A percentile compares a stretch with the other conserved stretches of the same genome.
phyloP scores from a whole-genome alignment of 2,329 filamentous ascomycete species.

The Acrocalymma vagum region DNA sequence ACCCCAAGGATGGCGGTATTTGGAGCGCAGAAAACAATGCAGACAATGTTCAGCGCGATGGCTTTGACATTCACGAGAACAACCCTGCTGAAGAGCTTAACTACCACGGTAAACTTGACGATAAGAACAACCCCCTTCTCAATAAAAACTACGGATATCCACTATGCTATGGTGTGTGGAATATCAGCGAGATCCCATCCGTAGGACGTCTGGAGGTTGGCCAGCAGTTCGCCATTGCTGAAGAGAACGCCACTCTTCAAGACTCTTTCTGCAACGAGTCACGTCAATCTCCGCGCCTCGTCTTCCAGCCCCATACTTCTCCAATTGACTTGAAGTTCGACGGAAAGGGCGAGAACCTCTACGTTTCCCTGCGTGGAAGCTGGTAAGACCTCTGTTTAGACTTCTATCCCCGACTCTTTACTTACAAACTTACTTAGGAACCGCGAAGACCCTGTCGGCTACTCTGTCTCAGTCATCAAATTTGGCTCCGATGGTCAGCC shows the following conservation, averaged over 20 bases:
- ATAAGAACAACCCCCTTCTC: conserved; percentile 46
- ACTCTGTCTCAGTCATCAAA: conserved; percentile 54
- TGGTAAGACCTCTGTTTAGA: no score
- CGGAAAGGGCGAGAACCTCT: conserved; percentile 62
- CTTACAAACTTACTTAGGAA: no score
- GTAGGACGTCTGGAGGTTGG: conserved; percentile 51
- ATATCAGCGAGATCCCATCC: conserved; percentile 57
- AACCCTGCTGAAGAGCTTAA: conserved; percentile 78
- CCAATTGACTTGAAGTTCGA: conserved; percentile 74
- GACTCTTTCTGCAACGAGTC: conserved; percentile 52
- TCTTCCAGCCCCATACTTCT: conserved; percentile 69
- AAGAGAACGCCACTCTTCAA: conserved; percentile 46
- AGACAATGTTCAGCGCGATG: conserved; percentile 65
- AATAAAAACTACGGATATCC: conserved; percentile 73
- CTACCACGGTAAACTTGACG: conserved; percentile 68
- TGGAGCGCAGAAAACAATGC: conserved; percentile 72
- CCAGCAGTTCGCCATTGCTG: conserved; percentile 55
- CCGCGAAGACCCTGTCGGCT: conserved; percentile 53
- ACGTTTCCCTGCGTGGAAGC: conserved; percentile 73
- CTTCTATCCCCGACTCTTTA: not conserved
- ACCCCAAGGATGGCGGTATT: conserved; percentile 57
- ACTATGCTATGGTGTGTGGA: conserved; percentile 71
- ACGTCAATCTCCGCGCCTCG: conserved; percentile 55
- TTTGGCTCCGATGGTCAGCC: conserved; percentile 53
- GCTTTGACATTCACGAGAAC: conserved; percentile 66